Percentiles rank a stretch among this genome's conserved stretches.
These are phyloP conservation scores for Cladosporium colombiae DNA, from an alignment of 2,329 filamentous ascomycete species.

Conservation along the genomic window DNA sequence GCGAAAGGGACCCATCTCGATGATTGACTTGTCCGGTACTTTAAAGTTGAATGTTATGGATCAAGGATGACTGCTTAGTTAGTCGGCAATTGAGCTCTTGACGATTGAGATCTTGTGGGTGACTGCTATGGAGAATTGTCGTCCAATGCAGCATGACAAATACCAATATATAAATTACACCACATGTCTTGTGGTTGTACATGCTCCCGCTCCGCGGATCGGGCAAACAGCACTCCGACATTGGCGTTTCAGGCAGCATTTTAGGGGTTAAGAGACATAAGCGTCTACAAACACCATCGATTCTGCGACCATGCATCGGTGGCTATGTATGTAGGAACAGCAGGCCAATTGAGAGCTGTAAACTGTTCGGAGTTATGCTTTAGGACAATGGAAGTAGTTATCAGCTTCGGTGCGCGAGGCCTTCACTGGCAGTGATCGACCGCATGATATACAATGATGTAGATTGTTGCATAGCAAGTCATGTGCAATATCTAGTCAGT, in stretches of 20 bases:
- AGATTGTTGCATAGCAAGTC: background rate
- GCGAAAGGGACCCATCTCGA: conserved; percentile 7
- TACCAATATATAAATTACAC: background rate
- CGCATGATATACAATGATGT: background rate
- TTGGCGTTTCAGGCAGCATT: conserved; percentile 5
- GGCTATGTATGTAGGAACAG: background rate
- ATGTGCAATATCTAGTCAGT: background rate
- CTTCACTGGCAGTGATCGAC: background rate
- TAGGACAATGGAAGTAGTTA: background rate
- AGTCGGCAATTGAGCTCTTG: background rate
- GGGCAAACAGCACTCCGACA: background rate
- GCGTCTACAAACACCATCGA: background rate
- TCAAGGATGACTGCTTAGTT: background rate
- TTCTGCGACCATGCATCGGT: background rate
- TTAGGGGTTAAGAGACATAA: conserved; percentile 11
- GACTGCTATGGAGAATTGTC: background rate
- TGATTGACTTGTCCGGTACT: background rate
- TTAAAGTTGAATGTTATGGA: background rate
- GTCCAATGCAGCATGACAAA: background rate
- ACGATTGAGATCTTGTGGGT: background rate
- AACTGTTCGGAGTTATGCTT: background rate
- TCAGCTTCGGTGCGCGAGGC: background rate
- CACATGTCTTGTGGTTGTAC: background rate
- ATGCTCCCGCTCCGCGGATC: background rate
- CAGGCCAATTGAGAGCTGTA: background rate